Evolutionary conservation across 2,329 filamentous ascomycete species (phyloP).

Genomic region (Aspergillus fijiensis): DNA sequence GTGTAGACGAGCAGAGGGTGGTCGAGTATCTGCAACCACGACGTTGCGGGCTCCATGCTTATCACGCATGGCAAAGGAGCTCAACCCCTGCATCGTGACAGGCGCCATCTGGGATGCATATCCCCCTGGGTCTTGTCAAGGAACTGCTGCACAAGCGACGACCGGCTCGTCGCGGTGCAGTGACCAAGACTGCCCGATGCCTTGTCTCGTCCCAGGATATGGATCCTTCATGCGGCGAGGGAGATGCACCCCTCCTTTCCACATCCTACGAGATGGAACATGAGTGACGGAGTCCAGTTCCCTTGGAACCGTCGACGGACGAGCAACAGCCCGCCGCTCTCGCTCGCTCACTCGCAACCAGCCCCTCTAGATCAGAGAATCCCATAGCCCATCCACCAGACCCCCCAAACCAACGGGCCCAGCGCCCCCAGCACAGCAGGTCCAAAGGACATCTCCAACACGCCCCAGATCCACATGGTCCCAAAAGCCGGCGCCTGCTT

Average conservation of each 20-base stretch:
- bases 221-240: background rate
- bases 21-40: background rate
- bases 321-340: background rate
- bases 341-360: background rate
- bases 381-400: conserved; percentile 56
- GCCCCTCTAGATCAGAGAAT: conserved; percentile 29
- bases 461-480: conserved; percentile 88
- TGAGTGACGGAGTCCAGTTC: background rate
- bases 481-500: conserved; percentile 86
- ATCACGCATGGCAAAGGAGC: background rate
- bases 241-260: background rate
- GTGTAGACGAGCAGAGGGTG: background rate
- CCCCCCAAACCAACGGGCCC: conserved; percentile 52
- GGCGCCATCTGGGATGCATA: background rate
- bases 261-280: no score
- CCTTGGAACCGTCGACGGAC: background rate
- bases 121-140: background rate
- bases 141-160: background rate
- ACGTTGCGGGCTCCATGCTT: background rate
- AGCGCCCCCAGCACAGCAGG: conserved; percentile 60
- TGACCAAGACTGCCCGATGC: background rate
- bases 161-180: no score
- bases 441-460: conserved; percentile 76
- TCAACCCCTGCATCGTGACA: background rate
- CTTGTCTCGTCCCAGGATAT: background rate